A percentile compares a stretch with the other conserved stretches of the same genome.
Evolutionary conservation across 2,329 filamentous ascomycete species (phyloP).

Genomic region (Domatiomyces catenatus): DNA sequence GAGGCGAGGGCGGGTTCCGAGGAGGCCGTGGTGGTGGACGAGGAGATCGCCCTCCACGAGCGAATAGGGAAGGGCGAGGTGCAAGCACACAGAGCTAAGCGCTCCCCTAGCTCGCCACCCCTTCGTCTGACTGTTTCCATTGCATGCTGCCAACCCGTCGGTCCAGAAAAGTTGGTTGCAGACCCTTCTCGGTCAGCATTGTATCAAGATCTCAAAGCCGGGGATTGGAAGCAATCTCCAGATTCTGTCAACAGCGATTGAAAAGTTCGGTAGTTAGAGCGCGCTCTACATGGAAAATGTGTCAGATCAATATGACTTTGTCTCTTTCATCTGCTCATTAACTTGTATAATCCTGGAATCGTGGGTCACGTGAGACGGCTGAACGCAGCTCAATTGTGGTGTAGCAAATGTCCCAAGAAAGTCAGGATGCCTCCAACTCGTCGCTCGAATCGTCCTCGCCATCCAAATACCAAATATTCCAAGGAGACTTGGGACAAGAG

Average conservation of each 20-base stretch:
- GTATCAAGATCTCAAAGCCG: neutral
- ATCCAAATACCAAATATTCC: constrained; percentile 13
- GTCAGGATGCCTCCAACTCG: constrained; percentile 4
- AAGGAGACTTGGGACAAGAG: constrained; percentile 14
- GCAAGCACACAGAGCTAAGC: constrained; percentile 9
- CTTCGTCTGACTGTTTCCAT: neutral
- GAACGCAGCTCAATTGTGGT: neutral
- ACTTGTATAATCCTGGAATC: too few relatives aligned
- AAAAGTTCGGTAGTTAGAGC: neutral
- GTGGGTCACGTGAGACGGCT: neutral
- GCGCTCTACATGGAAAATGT: neutral
- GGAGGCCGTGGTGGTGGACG: constrained; percentile 19
- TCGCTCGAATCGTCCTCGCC: constrained; percentile 13
- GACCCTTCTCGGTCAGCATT: neutral
- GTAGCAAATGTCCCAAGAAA: neutral
- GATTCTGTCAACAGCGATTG: neutral
- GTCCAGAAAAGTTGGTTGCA: neutral
- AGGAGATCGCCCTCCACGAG: constrained; percentile 9
- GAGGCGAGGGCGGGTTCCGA: constrained; percentile 16
- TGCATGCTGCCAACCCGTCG: neutral
- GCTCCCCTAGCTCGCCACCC: neutral
- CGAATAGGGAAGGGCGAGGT: neutral
- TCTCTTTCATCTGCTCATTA: too few relatives aligned
- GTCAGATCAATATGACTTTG: neutral
- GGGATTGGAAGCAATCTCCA: neutral